Base-by-base conservation (phyloP, 768 basidiomycete genomes). In the Lactarius psammicola region DNA sequence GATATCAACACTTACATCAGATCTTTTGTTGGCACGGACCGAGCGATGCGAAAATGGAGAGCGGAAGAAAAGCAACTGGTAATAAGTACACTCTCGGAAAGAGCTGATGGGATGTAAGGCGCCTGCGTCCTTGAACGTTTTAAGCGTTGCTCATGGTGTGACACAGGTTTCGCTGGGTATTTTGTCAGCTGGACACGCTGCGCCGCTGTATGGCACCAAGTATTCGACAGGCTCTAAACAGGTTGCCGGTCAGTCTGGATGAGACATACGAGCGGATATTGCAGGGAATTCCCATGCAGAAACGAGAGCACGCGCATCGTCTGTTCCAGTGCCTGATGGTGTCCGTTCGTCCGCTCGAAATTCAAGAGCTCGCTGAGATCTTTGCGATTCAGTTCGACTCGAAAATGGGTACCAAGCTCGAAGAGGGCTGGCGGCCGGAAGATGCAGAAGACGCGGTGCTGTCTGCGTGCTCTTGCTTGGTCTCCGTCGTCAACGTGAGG, bases 291-390 rank as follows among this genome's bases (percentile, higher is more conserved):
- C 63, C 63, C 4, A 20, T 23, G 23, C 57, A 59, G 57, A 53
- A 54, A 3, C 1, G 5, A 17, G 18, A 42, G 4, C 23, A 40
- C 20, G 63, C 57, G 1, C 38, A 42, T 34, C 36, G 38, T 28
- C 42, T 60, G 0, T 60, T 60, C 31, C 42, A 60, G 15, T 60
- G 59, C 18, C 30, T 60, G 2, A 13, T 59, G 3, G 34, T 23
- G 1, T 44, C 57, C 3, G 23, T 53, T 23, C 57, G 63, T 4
- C 63, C 63, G 3, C 51, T 64, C 38, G 4, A n/a, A 30, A 36
- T 40, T 18, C n/a, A 59, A 54, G 63, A 64, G 23, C 49, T 64
- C 0, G 63, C 57, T 11, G 63, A 64, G 11, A 18, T 64, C 30
- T 42, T 64, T 1, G n/a, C 63, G 5, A 58, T 64, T 4, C 28